A percentile compares a stretch with the other conserved stretches of the same genome.
Conservation (phyloP, 192 early-diverging fungal species). For the Mortierella alpina region DNA sequence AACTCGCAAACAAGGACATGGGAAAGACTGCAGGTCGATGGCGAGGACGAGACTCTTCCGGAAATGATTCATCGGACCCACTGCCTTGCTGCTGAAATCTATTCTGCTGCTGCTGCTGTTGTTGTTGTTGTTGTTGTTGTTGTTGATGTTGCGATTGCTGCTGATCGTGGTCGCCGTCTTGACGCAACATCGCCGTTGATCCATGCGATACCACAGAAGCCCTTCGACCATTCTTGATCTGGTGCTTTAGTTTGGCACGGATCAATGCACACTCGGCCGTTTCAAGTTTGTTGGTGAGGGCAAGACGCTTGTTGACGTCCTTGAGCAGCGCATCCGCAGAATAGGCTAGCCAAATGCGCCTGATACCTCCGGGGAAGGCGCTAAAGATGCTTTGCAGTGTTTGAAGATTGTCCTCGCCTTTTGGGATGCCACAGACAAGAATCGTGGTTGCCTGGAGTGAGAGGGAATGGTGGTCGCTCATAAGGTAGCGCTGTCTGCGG, state of each 20-base stretch:
- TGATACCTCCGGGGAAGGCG: slow-evolving; percentile 72
- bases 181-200: neutral
- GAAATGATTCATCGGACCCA: slow-evolving; percentile 32
- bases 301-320: slow-evolving; percentile 58
- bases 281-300: slow-evolving; percentile 60
- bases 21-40: slow-evolving; percentile 61
- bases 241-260: slow-evolving; percentile 19
- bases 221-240: neutral
- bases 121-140: slow-evolving; percentile 4
- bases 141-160: neutral
- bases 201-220: slow-evolving; percentile 1
- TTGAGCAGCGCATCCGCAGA: slow-evolving; percentile 58
- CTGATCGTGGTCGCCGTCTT: neutral
- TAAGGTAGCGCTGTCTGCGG: slow-evolving; percentile 72
- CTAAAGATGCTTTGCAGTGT: slow-evolving; percentile 60
- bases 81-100: neutral
- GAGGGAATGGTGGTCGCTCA: slow-evolving; percentile 53
- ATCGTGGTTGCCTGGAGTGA: slow-evolving; percentile 67
- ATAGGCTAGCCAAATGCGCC: slow-evolving; percentile 67
- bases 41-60: slow-evolving; percentile 59
- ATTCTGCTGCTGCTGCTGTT: slow-evolving; percentile 5
- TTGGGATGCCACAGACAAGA: slow-evolving; percentile 72
- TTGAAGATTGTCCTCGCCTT: slow-evolving; percentile 56
- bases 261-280: slow-evolving; percentile 59
- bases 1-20: slow-evolving; percentile 27